Conservation (phyloP, 352 stramenopile genomes). For the Pythium brachiatum region DNA sequence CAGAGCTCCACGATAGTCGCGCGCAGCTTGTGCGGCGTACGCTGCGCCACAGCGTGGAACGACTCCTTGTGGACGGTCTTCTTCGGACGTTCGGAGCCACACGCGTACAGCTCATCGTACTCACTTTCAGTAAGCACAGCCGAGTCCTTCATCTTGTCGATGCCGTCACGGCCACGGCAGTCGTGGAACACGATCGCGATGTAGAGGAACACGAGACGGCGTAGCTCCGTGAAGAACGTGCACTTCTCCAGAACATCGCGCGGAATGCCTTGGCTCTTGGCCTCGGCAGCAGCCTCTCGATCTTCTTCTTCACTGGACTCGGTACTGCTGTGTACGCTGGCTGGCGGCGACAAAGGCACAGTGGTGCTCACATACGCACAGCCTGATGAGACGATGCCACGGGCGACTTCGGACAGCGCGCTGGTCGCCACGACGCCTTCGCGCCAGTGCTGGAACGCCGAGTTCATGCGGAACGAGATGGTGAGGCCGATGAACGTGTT, state of each 20-base stretch:
- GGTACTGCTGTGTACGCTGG: neutral
- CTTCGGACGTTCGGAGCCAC: conserved; percentile 55
- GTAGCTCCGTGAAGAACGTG: conserved; percentile 73
- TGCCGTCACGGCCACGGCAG: conserved; percentile 63
- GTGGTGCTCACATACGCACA: conserved; percentile 64
- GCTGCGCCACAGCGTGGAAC: conserved; percentile 52
- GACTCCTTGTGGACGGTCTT: conserved; percentile 45
- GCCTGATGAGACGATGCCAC: conserved; percentile 67
- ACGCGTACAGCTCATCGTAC: conserved; percentile 71
- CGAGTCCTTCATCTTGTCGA: conserved; percentile 59
- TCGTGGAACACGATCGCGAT: conserved; percentile 84
- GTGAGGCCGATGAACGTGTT: conserved; percentile 82
- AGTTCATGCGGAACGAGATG: conserved; percentile 81
- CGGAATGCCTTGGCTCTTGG: conserved; percentile 31
- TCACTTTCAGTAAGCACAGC: conserved; percentile 59
- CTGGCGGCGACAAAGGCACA: conserved; percentile 16
- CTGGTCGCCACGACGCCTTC: conserved; percentile 63
- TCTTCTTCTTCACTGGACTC: conserved; percentile 18
- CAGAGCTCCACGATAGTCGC: conserved; percentile 78
- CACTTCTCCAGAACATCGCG: conserved; percentile 68
- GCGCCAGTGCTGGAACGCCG: conserved; percentile 76
- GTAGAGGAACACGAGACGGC: conserved; percentile 77
- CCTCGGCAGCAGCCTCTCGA: conserved; percentile 1
- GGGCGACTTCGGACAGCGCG: conserved; percentile 54
- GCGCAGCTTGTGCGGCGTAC: conserved; percentile 67